Conservation (phyloP, 2,329 filamentous ascomycete genomes). For the Claviceps pusilla region DNA sequence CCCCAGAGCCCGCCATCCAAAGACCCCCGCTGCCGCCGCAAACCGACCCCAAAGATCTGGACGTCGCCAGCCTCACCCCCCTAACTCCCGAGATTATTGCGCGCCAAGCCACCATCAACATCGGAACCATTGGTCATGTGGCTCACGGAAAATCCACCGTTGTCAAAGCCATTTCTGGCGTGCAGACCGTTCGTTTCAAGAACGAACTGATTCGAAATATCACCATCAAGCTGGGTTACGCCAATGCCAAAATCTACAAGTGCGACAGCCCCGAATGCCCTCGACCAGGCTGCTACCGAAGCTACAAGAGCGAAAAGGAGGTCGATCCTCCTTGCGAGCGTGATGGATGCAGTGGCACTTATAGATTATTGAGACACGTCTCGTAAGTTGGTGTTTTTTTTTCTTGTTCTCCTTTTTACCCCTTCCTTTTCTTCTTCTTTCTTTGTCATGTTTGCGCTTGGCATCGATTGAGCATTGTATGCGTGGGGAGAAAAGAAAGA, state of each 20-base stretch:
- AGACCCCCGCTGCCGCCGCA: constrained; percentile 57
- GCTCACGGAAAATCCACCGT: constrained; percentile 98
- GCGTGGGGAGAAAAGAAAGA: background rate
- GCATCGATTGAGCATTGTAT: background rate
- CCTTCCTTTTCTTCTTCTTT: no score
- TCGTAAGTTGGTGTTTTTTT: constrained; percentile 47
- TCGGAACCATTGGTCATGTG: constrained; percentile 95
- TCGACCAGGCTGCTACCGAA: constrained; percentile 85
- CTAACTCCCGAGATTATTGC: constrained; percentile 94
- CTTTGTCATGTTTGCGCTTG: background rate
- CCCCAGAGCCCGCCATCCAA: constrained; percentile 39
- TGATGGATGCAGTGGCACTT: constrained; percentile 76
- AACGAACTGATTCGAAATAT: constrained; percentile 99
- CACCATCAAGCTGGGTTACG: constrained; percentile 98
- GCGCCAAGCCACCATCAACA: constrained; percentile 96
- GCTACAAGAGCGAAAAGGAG: constrained; percentile 98
- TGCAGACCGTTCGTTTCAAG: constrained; percentile 99
- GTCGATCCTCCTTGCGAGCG: constrained; percentile 92
- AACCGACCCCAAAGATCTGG: constrained; percentile 79
- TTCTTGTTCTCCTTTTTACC: no score
- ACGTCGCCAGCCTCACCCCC: constrained; percentile 65
- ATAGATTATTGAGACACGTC: constrained; percentile 78
- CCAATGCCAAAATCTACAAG: constrained; percentile 99
- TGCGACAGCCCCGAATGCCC: constrained; percentile 87
- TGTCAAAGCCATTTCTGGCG: constrained; percentile 96